A percentile compares a stretch with the other conserved stretches of the same genome.
Conservation (phyloP, 2,329 filamentous ascomycete species). For the Aspergillus quadrilineatus region DNA sequence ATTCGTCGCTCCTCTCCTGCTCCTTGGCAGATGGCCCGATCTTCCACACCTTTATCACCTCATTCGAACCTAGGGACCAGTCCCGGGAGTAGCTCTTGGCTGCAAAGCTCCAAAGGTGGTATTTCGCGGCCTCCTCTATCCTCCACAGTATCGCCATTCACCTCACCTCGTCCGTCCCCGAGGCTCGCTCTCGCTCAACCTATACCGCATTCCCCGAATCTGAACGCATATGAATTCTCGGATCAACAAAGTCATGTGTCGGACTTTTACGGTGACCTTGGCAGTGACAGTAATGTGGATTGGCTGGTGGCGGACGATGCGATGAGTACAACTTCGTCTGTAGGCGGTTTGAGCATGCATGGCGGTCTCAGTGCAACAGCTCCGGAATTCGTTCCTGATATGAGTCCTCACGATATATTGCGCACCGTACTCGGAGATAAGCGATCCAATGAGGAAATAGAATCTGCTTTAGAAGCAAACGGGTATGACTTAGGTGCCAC, state of each 20-base stretch:
- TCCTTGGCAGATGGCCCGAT: slow-evolving; percentile 78
- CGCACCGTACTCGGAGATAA: slow-evolving; percentile 89
- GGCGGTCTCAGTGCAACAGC: slow-evolving; percentile 72
- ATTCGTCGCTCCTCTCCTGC: slow-evolving; percentile 89
- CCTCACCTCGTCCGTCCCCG: slow-evolving; percentile 88
- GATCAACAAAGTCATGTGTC: slow-evolving; percentile 74
- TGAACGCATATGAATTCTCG: slow-evolving; percentile 95
- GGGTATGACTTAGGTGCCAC: slow-evolving; percentile 93
- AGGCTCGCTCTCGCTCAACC: slow-evolving; percentile 87
- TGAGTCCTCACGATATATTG: slow-evolving; percentile 97
- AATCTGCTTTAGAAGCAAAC: slow-evolving; percentile 82
- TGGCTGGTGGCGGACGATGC: slow-evolving; percentile 92
- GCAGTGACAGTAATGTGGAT: slow-evolving; percentile 84
- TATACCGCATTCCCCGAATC: slow-evolving; percentile 88
- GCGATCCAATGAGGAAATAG: slow-evolving; percentile 89
- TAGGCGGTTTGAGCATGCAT: slow-evolving; percentile 68
- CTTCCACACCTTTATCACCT: slow-evolving; percentile 77
- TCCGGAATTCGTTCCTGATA: slow-evolving; percentile 81
- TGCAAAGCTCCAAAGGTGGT: slow-evolving; percentile 67
- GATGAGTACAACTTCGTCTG: slow-evolving; percentile 74
- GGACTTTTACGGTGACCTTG: slow-evolving; percentile 87
- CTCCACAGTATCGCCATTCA: slow-evolving; percentile 81
- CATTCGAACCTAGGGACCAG: slow-evolving; percentile 74
- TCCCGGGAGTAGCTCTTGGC: slow-evolving; percentile 80
- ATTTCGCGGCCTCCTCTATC: slow-evolving; percentile 76